These are phyloP conservation scores for Microsporum ferrugineum DNA, from an alignment of 2,329 filamentous ascomycete genomes.

Conservation along the genomic window DNA sequence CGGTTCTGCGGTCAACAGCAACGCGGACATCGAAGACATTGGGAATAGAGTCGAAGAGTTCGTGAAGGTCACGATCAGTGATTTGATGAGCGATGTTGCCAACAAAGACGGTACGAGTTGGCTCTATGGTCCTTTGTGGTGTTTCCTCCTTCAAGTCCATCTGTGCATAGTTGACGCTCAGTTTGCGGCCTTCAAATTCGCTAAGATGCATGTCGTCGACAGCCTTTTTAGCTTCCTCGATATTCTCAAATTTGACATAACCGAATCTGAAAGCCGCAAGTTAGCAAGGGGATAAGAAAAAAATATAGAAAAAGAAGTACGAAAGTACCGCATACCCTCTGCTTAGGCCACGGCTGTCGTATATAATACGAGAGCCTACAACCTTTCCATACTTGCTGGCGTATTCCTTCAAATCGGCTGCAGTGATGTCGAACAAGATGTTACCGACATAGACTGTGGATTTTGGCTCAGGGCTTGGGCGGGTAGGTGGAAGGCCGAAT, in stretches of 20 bases:
- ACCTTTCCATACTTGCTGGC: conserved; percentile 50
- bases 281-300: conserved; percentile 1
- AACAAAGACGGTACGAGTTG: conserved; percentile 61
- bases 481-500: background rate
- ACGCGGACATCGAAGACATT: conserved; percentile 68
- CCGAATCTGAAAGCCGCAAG: conserved; percentile 44
- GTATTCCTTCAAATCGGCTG: conserved; percentile 47
- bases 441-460: conserved; percentile 55
- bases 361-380: conserved; percentile 43
- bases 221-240: conserved; percentile 45
- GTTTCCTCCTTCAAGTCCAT: conserved; percentile 12
- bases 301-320: background rate
- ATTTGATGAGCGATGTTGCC: conserved; percentile 81
- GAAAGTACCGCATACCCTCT: conserved; percentile 46
- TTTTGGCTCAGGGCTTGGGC: conserved; percentile 20
- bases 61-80: conserved; percentile 70
- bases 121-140: conserved; percentile 13
- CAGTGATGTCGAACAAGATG: conserved; percentile 56
- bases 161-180: conserved; percentile 51
- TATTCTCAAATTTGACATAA: conserved; percentile 49
- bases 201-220: conserved; percentile 48
- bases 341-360: conserved; percentile 52
- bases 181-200: conserved; percentile 52
- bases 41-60: conserved; percentile 58
- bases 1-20: conserved; percentile 68